These are phyloP conservation scores for Fusarium staphyleae DNA, from an alignment of 2,329 filamentous ascomycete species.

Conservation along the genomic window DNA sequence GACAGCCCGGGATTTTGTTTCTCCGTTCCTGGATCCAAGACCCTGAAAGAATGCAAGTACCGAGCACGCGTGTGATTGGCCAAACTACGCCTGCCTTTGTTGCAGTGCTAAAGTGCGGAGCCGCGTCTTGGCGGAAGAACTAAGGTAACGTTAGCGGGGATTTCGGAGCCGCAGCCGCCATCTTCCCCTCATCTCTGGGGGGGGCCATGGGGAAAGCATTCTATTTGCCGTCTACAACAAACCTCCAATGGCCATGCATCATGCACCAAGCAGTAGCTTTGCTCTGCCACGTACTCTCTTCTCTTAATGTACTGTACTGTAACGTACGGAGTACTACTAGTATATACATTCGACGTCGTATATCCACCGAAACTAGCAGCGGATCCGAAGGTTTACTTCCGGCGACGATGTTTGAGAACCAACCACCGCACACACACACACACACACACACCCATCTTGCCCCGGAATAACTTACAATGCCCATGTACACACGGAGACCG, in stretches of 20 bases:
- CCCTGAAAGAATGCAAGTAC: conserved; percentile 1
- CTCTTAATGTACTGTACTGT: no score
- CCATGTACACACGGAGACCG: not conserved
- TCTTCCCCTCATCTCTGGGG: conserved; percentile 34
- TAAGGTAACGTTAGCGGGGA: conserved; percentile 15
- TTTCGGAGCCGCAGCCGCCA: conserved; percentile 37
- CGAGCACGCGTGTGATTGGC: conserved; percentile 7
- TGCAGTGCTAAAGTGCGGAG: conserved; percentile 35
- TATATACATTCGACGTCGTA: not conserved
- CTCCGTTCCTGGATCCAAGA: conserved; percentile 1
- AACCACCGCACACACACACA: conserved; percentile 6
- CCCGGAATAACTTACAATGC: not conserved
- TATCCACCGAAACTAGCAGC: conserved; percentile 16
- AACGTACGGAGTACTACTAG: not conserved
- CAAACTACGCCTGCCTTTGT: no score
- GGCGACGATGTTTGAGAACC: not conserved
- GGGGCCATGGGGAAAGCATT: conserved; percentile 19
- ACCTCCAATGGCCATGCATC: conserved; percentile 10
- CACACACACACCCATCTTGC: no score
- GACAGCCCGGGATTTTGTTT: conserved; percentile 13
- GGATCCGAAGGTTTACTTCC: conserved; percentile 36
- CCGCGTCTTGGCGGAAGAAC: conserved; percentile 36
- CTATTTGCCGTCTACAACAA: not conserved
- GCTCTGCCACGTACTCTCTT: conserved; percentile 11
- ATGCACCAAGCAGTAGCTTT: not conserved